These are phyloP conservation scores for Ceratobasidium sp. DNA, from an alignment of 1,284 basidiomycete genomes.

Conservation along the genomic window DNA sequence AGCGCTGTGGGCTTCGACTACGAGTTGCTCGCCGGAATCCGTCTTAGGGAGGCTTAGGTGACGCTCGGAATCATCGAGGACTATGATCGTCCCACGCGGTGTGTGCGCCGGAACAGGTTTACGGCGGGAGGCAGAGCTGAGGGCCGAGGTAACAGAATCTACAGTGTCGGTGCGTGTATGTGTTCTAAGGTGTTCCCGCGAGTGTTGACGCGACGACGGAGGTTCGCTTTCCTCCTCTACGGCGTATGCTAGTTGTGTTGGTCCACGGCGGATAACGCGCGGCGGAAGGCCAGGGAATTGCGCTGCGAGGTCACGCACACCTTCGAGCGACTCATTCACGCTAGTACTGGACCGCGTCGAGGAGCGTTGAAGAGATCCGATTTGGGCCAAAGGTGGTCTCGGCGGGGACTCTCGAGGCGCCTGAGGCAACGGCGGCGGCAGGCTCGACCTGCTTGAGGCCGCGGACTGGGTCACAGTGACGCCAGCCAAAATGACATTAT, in stretches of 20 bases:
- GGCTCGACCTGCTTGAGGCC: neutral
- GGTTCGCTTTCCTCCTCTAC: conserved; percentile 39
- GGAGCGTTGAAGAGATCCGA: conserved; percentile 23
- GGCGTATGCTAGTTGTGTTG: conserved; percentile 36
- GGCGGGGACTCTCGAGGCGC: neutral
- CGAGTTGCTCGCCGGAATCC: conserved; percentile 27
- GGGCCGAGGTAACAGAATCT: neutral
- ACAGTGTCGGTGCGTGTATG: conserved; percentile 28
- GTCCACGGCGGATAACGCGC: conserved; percentile 10
- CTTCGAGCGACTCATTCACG: conserved; percentile 21
- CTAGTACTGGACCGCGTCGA: conserved; percentile 12
- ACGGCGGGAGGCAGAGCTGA: conserved; percentile 9
- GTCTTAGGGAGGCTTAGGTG: conserved; percentile 24
- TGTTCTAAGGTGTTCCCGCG: neutral
- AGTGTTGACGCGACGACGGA: neutral
- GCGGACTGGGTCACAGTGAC: conserved; percentile 24
- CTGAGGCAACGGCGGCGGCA: neutral
- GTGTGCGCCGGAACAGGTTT: conserved; percentile 36
- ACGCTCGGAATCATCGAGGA: neutral
- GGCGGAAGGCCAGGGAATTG: conserved; percentile 27
- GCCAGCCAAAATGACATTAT: conserved; percentile 10
- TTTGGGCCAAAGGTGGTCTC: neutral
- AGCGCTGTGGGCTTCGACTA: conserved; percentile 33
- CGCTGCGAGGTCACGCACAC: neutral
- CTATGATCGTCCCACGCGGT: conserved; percentile 27